Evolutionary conservation across 176 grass and related monocot species (phyloP).

Genomic region (Zizania latifolia): DNA sequence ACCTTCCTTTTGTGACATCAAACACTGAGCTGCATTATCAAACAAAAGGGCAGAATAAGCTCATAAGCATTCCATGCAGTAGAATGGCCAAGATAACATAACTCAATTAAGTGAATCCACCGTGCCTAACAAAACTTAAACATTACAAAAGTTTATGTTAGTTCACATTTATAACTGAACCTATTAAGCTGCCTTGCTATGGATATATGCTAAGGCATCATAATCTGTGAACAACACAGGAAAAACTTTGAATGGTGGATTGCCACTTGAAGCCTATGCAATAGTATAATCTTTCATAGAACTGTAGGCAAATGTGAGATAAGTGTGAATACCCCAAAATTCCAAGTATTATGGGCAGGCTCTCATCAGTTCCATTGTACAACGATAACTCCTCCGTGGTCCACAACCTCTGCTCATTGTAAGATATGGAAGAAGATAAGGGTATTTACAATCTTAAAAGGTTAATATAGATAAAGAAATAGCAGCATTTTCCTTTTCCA

Average conservation of each 20-base stretch:
- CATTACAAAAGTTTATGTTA: neutral
- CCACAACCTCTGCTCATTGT: conserved; percentile 61
- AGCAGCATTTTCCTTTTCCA: neutral
- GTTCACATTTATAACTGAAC: neutral
- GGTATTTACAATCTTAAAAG: neutral
- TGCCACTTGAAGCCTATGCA: neutral
- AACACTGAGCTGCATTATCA: conserved; percentile 67
- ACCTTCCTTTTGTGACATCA: conserved; percentile 85
- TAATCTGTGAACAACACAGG: neutral
- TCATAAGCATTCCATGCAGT: neutral
- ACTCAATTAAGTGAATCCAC: neutral
- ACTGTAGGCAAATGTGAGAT: neutral
- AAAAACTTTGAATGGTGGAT: neutral
- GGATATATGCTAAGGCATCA: neutral
- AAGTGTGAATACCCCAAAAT: conserved; percentile 62
- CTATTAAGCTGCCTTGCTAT: neutral
- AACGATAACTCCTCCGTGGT: conserved; percentile 55
- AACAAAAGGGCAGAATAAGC: neutral
- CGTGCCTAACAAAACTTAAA: neutral
- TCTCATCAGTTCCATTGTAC: conserved; percentile 70
- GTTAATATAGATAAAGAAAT: neutral
- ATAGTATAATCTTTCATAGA: neutral
- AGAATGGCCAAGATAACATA: neutral
- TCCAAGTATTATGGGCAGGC: conserved; percentile 66
- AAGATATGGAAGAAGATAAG: conserved; percentile 4